Percentiles rank a stretch among this genome's conserved stretches.
Conservation (phyloP, 768 basidiomycete genomes). For the Mycena rebaudengoi region DNA sequence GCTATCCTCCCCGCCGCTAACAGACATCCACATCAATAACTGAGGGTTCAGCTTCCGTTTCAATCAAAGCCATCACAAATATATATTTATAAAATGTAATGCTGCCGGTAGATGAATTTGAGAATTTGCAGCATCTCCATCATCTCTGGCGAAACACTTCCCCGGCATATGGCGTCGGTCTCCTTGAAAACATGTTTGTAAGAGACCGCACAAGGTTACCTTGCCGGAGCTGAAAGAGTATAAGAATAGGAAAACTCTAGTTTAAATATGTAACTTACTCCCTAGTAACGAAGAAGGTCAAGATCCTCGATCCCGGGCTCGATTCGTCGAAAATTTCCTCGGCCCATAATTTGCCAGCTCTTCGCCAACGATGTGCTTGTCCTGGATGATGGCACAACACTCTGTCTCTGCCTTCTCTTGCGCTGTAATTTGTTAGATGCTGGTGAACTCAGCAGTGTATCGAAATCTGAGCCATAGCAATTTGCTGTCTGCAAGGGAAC, state of each 20-base stretch:
- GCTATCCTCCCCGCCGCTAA: too few relatives aligned
- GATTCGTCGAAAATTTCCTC: not conserved
- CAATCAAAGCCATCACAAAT: not conserved
- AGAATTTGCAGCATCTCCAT: conserved; percentile 16
- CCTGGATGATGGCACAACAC: not conserved
- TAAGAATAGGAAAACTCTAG: not conserved
- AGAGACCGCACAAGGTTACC: conserved; percentile 10
- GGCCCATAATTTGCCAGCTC: not conserved
- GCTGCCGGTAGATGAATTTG: conserved; percentile 6
- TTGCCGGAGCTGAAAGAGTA: not conserved
- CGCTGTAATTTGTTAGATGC: not conserved
- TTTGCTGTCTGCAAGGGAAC: not conserved
- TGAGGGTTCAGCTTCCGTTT: not conserved
- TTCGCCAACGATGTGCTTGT: not conserved
- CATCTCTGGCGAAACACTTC: not conserved
- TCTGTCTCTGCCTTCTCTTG: conserved; percentile 4
- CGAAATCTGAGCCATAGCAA: not conserved
- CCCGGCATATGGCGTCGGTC: not conserved
- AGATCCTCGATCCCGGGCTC: not conserved
- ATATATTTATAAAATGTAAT: not conserved
- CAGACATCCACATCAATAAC: too few relatives aligned
- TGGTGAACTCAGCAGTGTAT: not conserved
- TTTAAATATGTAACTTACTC: not conserved
- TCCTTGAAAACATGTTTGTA: conserved; percentile 16
- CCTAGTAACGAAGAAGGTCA: conserved; percentile 2